Base-by-base conservation (phyloP, 495 filamentous ascomycete genomes). In the Corynascus novoguineensis region DNA sequence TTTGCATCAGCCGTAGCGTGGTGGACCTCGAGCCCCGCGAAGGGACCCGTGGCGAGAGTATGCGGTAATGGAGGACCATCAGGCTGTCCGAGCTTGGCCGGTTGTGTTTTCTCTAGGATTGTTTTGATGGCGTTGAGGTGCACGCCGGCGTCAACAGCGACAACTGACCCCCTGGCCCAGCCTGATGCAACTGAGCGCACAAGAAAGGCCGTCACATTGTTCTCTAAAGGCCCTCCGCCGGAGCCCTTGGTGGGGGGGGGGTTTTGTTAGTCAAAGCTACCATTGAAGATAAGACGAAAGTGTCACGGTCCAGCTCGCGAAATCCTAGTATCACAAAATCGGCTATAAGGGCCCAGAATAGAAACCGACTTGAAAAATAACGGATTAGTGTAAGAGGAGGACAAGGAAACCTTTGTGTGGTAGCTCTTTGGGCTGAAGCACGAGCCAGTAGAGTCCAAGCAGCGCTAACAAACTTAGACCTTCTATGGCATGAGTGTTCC, bases 111-210 rank as follows among this genome's bases (percentile, higher is more conserved):
- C 37, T 75, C 81, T 15, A 97, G 72, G 27, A 93, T 86, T 27
- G 80, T 79, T 45, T 83, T 81, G 44, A 98, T 93, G 28, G 90
- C 86, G 17, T 88, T 80, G 34, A 98, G 80, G 69, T 97, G 90
- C 41, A 88, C 88, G 47, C 93, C 93, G 22, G 90, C 93, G 75
- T 98, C 93, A 41, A 98, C 87, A 28, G 90, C 92, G 7, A 97
- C 73, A 11, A 96, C 64, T 0, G 91, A 96, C 29, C 86, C 84
- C 62, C 82, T 86, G 22, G 79, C 66, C 93, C 93, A 98, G 38
- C 79, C 77, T 31, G 84, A 81, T n/a, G 84, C 75, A 8, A 84
- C 79, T 2, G 91, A 92, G 45, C 92, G 87, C 40, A 97, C 86
- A 2, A 98, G 82, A 34, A 97, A 80, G 10, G 90, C 90, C 4